These are phyloP conservation scores for Ustilago sp. DNA, from an alignment of 1,284 basidiomycete genomes.

Conservation along the genomic window DNA sequence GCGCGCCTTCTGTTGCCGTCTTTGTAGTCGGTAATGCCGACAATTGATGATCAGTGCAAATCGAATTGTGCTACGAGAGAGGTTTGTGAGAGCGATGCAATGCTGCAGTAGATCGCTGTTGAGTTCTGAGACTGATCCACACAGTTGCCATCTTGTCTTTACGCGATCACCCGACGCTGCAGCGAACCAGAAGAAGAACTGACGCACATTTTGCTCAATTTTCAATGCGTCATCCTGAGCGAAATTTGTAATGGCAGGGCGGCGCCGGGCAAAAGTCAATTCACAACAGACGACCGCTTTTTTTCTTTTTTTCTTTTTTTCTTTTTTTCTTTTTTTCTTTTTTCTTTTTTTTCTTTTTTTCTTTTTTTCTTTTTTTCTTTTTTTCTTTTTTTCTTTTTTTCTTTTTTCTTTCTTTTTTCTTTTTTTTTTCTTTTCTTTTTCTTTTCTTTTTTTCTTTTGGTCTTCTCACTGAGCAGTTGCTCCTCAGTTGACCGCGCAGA, in stretches of 20 bases:
- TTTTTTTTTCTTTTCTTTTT: too few species aligned
- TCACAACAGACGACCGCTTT: neutral
- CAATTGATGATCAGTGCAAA: neutral
- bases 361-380: too few species aligned
- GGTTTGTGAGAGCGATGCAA: neutral
- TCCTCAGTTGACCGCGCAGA: slow-evolving; percentile 6
- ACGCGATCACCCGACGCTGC: slow-evolving; percentile 8
- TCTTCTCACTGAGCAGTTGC: neutral
- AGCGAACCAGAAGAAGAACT: neutral
- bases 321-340: too few species aligned
- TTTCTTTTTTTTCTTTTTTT: too few species aligned
- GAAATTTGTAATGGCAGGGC: neutral
- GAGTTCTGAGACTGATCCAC: neutral
- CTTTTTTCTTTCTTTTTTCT: too few species aligned
- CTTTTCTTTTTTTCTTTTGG: too few species aligned
- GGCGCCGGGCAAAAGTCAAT: too few species aligned
- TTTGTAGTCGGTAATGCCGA: neutral
- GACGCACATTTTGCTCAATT: neutral
- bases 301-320: neutral
- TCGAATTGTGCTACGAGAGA: neutral
- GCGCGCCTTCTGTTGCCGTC: neutral
- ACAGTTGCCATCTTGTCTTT: neutral
- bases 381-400: too few species aligned
- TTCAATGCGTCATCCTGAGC: neutral
- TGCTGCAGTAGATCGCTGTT: neutral